Evolutionary conservation across 2,329 filamentous ascomycete genomes (phyloP).

Genomic region (Monilinia fructicola): DNA sequence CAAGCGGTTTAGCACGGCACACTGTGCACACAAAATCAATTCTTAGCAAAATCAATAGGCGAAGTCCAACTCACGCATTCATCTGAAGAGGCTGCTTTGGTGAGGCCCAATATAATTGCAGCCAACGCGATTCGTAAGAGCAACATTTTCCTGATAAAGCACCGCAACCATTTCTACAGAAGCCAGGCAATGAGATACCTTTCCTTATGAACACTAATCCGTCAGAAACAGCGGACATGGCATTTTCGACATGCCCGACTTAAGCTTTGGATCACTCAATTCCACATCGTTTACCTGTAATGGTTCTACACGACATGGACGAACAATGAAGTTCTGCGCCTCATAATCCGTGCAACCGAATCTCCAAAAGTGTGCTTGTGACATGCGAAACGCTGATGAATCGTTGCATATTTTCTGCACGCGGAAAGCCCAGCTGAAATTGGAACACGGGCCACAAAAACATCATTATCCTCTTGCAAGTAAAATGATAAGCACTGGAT

Average conservation of each 20-base stretch:
- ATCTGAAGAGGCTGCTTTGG: background rate
- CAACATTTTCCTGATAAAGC: background rate
- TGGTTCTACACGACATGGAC: background rate
- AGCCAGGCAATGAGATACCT: background rate
- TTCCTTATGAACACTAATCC: background rate
- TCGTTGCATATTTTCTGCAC: background rate
- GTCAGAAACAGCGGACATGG: background rate
- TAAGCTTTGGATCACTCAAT: too few species aligned
- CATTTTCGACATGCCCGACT: background rate
- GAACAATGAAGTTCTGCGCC: background rate
- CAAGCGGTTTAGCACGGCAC: background rate
- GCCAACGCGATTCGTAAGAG: background rate
- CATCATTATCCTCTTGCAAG: background rate
- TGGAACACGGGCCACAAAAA: background rate
- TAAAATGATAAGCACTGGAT: background rate
- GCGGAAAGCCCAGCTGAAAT: background rate
- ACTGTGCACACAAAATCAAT: background rate
- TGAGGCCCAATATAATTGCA: background rate
- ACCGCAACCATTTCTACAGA: background rate
- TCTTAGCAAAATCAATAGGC: background rate
- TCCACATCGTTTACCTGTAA: background rate
- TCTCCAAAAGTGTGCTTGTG: background rate
- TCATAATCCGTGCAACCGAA: background rate
- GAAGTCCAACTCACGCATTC: background rate
- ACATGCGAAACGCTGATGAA: background rate